phyloP scores from a whole-genome alignment of 768 basidiomycete species.

The Trametes elegans region DNA sequence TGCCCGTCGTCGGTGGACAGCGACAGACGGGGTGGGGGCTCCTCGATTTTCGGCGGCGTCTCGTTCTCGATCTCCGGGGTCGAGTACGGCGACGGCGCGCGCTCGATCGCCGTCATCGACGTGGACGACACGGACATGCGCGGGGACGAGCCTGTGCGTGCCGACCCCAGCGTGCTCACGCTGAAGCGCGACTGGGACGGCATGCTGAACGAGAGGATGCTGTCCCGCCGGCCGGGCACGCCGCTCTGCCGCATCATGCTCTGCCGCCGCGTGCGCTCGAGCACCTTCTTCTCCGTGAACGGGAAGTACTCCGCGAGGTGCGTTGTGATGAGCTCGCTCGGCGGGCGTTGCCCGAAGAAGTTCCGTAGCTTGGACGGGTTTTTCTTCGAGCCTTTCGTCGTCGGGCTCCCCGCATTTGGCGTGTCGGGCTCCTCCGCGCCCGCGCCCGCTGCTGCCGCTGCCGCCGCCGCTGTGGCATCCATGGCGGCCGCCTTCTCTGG shows the following conservation, averaged over 20 bases:
- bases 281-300: conserved; percentile 83
- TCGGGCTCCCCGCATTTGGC: conserved; percentile 34
- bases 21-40: conserved; percentile 69
- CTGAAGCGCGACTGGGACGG: conserved; percentile 57
- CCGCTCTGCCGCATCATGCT: conserved; percentile 75
- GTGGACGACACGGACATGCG: conserved; percentile 25
- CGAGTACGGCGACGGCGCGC: conserved; percentile 12
- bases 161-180: conserved; percentile 49
- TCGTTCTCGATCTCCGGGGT: conserved; percentile 6
- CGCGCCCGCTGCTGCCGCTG: too few relatives aligned
- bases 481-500: conserved; percentile 47
- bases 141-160: conserved; percentile 38
- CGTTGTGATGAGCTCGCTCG: conserved; percentile 93
- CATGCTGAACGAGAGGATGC: conserved; percentile 45
- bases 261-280: conserved; percentile 85
- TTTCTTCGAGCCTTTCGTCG: conserved; percentile 28
- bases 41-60: conserved; percentile 21
- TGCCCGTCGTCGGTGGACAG: conserved; percentile 72
- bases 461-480: too few relatives aligned
- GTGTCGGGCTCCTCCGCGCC: conserved; percentile 25
- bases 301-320: conserved; percentile 97
- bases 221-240: conserved; percentile 47
- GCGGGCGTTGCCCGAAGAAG: conserved; percentile 98
- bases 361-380: conserved; percentile 75
- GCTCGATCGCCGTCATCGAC: conserved; percentile 18